Conservation (phyloP, 345 rosid genomes). For the Limnanthes douglasii region DNA sequence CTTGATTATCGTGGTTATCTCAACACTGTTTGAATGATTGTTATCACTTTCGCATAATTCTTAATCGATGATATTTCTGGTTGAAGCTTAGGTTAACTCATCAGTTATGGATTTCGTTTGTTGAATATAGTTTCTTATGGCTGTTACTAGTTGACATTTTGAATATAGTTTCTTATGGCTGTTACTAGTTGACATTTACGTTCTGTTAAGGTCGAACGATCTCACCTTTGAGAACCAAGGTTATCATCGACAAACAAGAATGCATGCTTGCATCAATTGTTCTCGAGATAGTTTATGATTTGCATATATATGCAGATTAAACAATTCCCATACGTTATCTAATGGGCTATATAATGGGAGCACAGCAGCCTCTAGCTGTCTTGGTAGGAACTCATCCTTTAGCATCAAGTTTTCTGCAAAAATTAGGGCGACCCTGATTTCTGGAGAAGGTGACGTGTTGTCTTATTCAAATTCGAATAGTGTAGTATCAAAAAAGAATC, state of each 20-base stretch:
- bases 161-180: no score
- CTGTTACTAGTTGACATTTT: no score
- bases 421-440: constrained; percentile 34
- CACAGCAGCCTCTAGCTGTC: constrained; percentile 11
- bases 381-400: constrained; percentile 17
- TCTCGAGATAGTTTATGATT: no score
- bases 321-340: constrained; percentile 23
- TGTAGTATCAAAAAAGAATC: constrained; percentile 13
- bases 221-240: background rate
- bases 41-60: background rate
- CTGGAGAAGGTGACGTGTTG: constrained; percentile 45
- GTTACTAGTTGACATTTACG: no score
- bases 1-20: no score
- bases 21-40: background rate
- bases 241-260: background rate
- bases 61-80: background rate
- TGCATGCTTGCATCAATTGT: background rate
- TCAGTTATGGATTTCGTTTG: no score
- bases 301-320: constrained; percentile 18
- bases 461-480: constrained; percentile 24
- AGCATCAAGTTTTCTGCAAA: constrained; percentile 17
- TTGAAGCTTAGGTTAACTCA: background rate
- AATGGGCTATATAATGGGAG: constrained; percentile 20
- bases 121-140: no score
- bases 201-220: no score